A percentile compares a stretch with the other conserved stretches of the same genome.
These are phyloP conservation scores for Durusdinium trenchii DNA, from an alignment of 73 alveolate species.

Conservation along the genomic window DNA sequence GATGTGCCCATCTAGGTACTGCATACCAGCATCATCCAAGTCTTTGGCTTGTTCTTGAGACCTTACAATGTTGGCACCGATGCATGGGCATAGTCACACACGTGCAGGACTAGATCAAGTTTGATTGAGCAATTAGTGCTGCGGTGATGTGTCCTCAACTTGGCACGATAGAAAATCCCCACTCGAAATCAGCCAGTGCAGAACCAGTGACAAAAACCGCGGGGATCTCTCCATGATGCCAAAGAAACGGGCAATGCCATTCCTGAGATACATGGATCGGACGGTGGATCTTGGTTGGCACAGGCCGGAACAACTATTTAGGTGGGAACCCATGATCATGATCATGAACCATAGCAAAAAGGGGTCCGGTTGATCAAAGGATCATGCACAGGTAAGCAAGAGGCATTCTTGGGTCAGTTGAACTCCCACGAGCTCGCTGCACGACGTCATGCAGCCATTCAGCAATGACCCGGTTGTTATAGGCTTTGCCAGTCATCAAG, in stretches of 20 bases:
- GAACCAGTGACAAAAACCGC: background rate
- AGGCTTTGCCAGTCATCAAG: slow-evolving; percentile 15
- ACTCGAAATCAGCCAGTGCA: background rate
- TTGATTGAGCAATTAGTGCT: background rate
- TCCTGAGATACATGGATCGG: too few species aligned
- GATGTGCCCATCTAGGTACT: background rate
- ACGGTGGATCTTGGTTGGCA: too few species aligned
- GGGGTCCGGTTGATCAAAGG: too few species aligned
- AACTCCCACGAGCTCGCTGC: background rate
- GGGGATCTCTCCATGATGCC: background rate
- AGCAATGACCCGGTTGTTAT: background rate
- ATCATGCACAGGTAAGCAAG: background rate
- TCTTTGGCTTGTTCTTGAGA: background rate
- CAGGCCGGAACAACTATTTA: too few species aligned
- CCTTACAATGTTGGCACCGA: background rate
- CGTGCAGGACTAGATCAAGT: too few species aligned
- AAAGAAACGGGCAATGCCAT: background rate
- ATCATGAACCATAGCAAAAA: too few species aligned
- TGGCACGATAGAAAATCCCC: background rate
- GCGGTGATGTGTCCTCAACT: background rate
- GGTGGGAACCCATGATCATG: too few species aligned
- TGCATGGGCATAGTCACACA: too few species aligned
- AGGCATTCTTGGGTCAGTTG: slow-evolving; percentile 27
- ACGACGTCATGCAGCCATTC: background rate
- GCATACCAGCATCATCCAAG: slow-evolving; percentile 4